Conservation (phyloP, 148 eudicot species). For the Bassia scoparia region DNA sequence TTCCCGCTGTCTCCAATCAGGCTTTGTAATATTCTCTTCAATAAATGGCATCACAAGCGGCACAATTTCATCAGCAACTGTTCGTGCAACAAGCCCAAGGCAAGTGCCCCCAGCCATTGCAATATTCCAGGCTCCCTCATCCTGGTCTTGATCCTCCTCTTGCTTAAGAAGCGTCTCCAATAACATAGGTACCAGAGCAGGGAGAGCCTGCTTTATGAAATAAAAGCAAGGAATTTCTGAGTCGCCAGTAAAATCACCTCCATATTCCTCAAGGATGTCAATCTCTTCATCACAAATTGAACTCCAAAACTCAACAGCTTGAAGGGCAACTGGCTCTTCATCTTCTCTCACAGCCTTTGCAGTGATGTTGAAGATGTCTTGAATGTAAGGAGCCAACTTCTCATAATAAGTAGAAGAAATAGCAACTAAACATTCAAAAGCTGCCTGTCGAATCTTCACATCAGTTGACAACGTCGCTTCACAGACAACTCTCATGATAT, state of each 20-base stretch:
- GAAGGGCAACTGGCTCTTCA: conserved; percentile 90
- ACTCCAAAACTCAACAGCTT: conserved; percentile 96
- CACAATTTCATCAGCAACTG: conserved; percentile 90
- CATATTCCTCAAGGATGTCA: conserved; percentile 82
- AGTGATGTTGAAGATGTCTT: conserved; percentile 83
- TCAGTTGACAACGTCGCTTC: conserved; percentile 81
- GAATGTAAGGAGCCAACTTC: conserved; percentile 79
- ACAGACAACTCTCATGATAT: conserved; percentile 90
- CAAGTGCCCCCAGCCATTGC: conserved; percentile 99
- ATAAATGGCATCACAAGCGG: conserved; percentile 93
- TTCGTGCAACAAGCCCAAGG: conserved; percentile 86
- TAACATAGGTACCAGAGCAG: conserved; percentile 85
- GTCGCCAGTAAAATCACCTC: conserved; percentile 79
- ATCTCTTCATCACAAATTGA: conserved; percentile 93
- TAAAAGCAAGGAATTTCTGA: conserved; percentile 88
- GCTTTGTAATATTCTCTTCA: conserved; percentile 72
- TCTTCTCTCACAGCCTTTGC: conserved; percentile 93
- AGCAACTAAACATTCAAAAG: conserved; percentile 91
- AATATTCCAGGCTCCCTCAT: conserved; percentile 94
- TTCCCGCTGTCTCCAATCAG: conserved; percentile 92
- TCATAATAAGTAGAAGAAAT: conserved; percentile 86
- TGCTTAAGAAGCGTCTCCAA: conserved; percentile 91
- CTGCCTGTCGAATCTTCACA: conserved; percentile 86
- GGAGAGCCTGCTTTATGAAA: conserved; percentile 88
- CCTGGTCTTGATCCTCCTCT: conserved; percentile 97